phyloP scores from a whole-genome alignment of 2,329 filamentous ascomycete species.

The Fusarium sp. region DNA sequence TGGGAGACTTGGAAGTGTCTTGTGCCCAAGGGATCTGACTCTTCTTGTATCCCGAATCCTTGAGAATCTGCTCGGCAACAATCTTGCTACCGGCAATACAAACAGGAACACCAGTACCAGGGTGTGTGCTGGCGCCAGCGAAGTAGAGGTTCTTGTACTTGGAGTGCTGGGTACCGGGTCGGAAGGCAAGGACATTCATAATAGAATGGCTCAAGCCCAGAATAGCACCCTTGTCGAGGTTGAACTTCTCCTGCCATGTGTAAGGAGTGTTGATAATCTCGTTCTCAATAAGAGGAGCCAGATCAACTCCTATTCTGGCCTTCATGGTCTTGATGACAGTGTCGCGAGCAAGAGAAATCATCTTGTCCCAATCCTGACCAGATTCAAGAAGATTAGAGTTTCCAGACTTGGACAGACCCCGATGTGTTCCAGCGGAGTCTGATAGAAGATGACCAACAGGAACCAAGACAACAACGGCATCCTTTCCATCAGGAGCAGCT shows the following conservation, averaged over 20 bases:
- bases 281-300: constrained; percentile 62
- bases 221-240: constrained; percentile 80
- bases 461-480: constrained; percentile 76
- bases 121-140: constrained; percentile 80
- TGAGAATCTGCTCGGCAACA: constrained; percentile 58
- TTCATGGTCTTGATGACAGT: constrained; percentile 72
- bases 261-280: constrained; percentile 75
- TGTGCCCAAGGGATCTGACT: constrained; percentile 28
- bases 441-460: constrained; percentile 73
- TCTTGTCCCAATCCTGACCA: constrained; percentile 62
- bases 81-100: constrained; percentile 77
- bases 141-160: constrained; percentile 71
- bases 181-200: constrained; percentile 77
- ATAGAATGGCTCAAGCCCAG: constrained; percentile 78
- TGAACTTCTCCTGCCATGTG: constrained; percentile 75
- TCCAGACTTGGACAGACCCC: constrained; percentile 21
- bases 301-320: constrained; percentile 68
- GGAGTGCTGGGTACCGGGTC: constrained; percentile 67
- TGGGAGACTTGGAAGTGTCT: background rate
- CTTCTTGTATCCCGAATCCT: constrained; percentile 1
- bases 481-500: constrained; percentile 73
- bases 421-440: constrained; percentile 29
- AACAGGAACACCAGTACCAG: constrained; percentile 81
- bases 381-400: background rate
- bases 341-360: constrained; percentile 68